Evolutionary conservation across 2,329 filamentous ascomycete genomes (phyloP), one percentile per base, ranked within the genome.

Genomic region (Coniella lustricola): DNA sequence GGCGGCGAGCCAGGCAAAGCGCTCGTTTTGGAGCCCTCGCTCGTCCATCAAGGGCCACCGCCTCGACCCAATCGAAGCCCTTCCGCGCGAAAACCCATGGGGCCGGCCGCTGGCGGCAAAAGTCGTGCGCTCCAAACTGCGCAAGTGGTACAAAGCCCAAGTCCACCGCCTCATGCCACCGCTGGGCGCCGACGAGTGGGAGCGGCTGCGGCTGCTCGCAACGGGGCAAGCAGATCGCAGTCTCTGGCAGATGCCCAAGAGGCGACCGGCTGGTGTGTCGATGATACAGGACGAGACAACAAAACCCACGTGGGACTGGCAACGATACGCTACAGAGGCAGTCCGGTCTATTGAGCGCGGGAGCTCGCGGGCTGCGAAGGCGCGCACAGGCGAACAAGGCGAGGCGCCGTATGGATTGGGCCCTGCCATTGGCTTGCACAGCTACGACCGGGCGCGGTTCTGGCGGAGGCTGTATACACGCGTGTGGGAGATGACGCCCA

Each of bases 121-220:
- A 37, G 57, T 72, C 1, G 56, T 63, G 7, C 64, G 67, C n/a
- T 67, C 67, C 9, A 74, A 74, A 51, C 57, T 65, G 40, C 70
- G 66, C 22, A 66, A 62, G 18, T 75, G 72, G 64, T 84, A 76
- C 74, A 69, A 62, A 33, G 49, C 49, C 3, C 57, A 67, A 14
- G 63, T 72, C 1, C 60, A 68, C 12, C 75, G 72, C 50, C 53
- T 80, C 7, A 64, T 78, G 56, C 75, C 77, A n/a, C 81, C 81
- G 0, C 50, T 84, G 14, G 68, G 69, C 7, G 63, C 60, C 22
- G 64, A 66, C 16, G 77, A 83, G 57, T 84, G 78, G 78, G 68
- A 81, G 13, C 58, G 71, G 13, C 61, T 84, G n/a, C 62, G 62
- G n/a, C 61, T 63, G 20, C 55, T 84, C 32, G 68, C 68, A 3